Evolutionary conservation across 331 rosid species (phyloP), one percentile per base, ranked within the genome.

Genomic region (Cydonia oblonga): DNA sequence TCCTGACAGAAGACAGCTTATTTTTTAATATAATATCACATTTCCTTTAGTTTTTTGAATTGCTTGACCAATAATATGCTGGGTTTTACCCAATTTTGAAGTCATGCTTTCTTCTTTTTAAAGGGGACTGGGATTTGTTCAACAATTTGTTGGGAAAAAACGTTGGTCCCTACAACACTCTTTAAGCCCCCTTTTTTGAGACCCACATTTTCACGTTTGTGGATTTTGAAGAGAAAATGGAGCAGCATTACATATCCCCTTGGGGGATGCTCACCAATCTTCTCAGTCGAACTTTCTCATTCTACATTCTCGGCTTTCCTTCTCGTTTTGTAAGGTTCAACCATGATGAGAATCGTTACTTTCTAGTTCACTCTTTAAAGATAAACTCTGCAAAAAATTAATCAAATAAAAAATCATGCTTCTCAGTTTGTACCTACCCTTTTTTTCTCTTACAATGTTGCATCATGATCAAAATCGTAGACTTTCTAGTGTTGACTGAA

Each of bases 111-210:
- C 5, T n/a, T 10, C 38, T 18, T 66, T 40, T 58, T 63, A 72
- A 33, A 14, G 22, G 11, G 68, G 33, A 60, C 54, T 49, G 67
- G 56, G 70, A 30, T 28, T 29, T 65, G 16, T 2, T 75, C 78
- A 62, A 33, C 30, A 58, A 44, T 33, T 64, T 75, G 69, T 16
- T 68, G 78, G 72, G 70, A 82, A 66, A 65, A 61, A 72, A 79
- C 42, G 35, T 11, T 76, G 20, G 68, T 23, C 62, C 38, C 69
- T 71, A 52, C 80, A 52, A 44, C 80, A 51, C 73, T 76, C 76
- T 20, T 18, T 30, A 30, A 65, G 68, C 62, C 11, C 15, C 64
- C 44, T 26, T 75, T 66, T 70, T 33, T 35, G 60, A 73, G 81
- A 51, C 76, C 74, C 81, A 68, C 78, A 57, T 42, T 44, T 64